Percentiles rank a stretch among this genome's conserved stretches.
Evolutionary conservation across 2,329 filamentous ascomycete species (phyloP).

Genomic region (Lizonia empirigonia): DNA sequence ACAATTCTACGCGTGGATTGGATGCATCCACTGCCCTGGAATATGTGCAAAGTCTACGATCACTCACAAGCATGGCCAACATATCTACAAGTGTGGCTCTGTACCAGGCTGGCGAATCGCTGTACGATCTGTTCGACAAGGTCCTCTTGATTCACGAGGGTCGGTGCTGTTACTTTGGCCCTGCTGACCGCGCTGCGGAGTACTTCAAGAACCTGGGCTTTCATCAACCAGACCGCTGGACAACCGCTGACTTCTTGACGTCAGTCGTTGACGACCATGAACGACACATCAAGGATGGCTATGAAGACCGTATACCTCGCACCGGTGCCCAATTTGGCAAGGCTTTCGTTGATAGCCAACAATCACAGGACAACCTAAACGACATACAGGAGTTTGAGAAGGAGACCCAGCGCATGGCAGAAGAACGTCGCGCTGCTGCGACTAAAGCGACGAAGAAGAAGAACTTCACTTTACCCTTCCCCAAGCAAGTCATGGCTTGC

Average conservation of each 20-base stretch:
- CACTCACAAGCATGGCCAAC: slow-evolving; percentile 67
- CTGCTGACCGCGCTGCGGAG: slow-evolving; percentile 62
- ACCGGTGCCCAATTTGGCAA: slow-evolving; percentile 62
- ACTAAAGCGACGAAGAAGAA: slow-evolving; percentile 50
- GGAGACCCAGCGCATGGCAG: slow-evolving; percentile 37
- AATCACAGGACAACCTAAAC: slow-evolving; percentile 44
- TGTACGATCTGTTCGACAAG: slow-evolving; percentile 49
- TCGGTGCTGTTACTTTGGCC: slow-evolving; percentile 64
- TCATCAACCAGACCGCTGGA: slow-evolving; percentile 68
- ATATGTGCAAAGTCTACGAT: slow-evolving; percentile 70
- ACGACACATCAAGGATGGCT: slow-evolving; percentile 61
- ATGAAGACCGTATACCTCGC: slow-evolving; percentile 62
- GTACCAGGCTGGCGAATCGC: slow-evolving; percentile 65
- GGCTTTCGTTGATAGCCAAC: slow-evolving; percentile 46
- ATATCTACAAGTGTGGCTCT: slow-evolving; percentile 70
- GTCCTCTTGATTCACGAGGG: slow-evolving; percentile 51
- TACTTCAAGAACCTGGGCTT: slow-evolving; percentile 73
- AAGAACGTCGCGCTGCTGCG: slow-evolving; percentile 40
- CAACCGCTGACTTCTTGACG: slow-evolving; percentile 73
- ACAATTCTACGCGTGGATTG: slow-evolving; percentile 73
- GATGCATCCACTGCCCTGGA: slow-evolving; percentile 76
- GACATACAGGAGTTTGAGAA: slow-evolving; percentile 50
- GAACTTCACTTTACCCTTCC: slow-evolving; percentile 49
- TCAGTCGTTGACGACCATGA: slow-evolving; percentile 70
- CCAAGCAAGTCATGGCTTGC: slow-evolving; percentile 49